These are phyloP conservation scores for Glycyrrhiza uralensis DNA, from an alignment of 306 rosid species.

Conservation along the genomic window DNA sequence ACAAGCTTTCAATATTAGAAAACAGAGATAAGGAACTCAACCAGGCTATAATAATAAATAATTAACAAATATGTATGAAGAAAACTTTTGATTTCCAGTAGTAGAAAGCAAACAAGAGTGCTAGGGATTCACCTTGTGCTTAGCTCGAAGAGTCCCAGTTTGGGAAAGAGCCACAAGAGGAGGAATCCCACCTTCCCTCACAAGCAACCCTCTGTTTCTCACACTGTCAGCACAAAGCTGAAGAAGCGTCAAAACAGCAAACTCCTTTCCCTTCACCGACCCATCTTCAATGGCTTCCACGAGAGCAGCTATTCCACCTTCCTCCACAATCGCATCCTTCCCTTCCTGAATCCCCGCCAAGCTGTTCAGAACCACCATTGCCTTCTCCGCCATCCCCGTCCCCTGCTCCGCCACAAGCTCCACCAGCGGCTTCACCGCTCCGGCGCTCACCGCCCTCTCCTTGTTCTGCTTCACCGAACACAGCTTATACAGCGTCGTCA, in stretches of 20 bases:
- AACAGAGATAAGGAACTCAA: not conserved
- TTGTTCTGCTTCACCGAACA: slow-evolving; percentile 77
- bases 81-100: not conserved
- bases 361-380: slow-evolving; percentile 90
- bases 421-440: slow-evolving; percentile 87
- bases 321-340: slow-evolving; percentile 77
- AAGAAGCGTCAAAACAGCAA: slow-evolving; percentile 73
- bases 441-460: slow-evolving; percentile 85
- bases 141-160: slow-evolving; percentile 69
- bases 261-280: slow-evolving; percentile 81
- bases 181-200: slow-evolving; percentile 91
- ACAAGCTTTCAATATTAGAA: not conserved
- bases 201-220: slow-evolving; percentile 77
- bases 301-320: slow-evolving; percentile 78
- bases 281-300: slow-evolving; percentile 96
- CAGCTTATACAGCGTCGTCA: slow-evolving; percentile 83
- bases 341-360: slow-evolving; percentile 72
- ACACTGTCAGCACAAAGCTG: slow-evolving; percentile 76
- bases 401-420: slow-evolving; percentile 85
- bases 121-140: slow-evolving; percentile 66
- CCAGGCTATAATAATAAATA: not conserved
- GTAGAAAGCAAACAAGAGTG: not conserved
- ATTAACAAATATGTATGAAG: not conserved
- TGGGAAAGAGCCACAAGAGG: slow-evolving; percentile 93
- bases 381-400: slow-evolving; percentile 85